Base-by-base conservation (phyloP, 2,329 filamentous ascomycete species). In the Exophiala alcalophila region DNA sequence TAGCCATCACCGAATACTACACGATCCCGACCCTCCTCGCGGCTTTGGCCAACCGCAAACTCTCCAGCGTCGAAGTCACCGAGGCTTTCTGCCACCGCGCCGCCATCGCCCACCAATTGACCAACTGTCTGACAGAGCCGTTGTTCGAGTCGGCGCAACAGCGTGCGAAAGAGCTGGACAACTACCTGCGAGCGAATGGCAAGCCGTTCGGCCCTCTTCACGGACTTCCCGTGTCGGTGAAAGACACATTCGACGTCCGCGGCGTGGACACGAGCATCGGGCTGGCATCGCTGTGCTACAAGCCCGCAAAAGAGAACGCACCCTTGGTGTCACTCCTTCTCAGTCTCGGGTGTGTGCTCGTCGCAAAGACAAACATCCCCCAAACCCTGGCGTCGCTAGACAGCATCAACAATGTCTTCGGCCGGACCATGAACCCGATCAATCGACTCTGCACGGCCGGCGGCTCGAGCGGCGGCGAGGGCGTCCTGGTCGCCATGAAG, bases 321-420 rank as follows among this genome's bases (percentile, higher is more conserved):
- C 69, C 73, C 0, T 64, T 84, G 5, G 75, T 84, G 0, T 68
- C 76, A 6, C 65, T 83, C 1, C 61, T 86, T 3, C 63, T 76
- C 18, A 67, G 70, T 12, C 68, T 79, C 0, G 83, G 83, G 1
- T 82, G 82, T 1, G 70, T 86, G 0, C 64, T 83, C n/a, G 83
- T 85, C 52, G 73, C 77, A 52, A 86, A 86, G 62, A 86, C 83
- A 1, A 85, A 84, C 53, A 68, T 86, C 2, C 81, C 83, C 1
- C 76, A 80, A 48, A 76, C 74, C 0, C 61, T 79, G 43, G 67
- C 67, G 53, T 68, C 70, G 5, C 59, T 78, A 27, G 80, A 84
- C 57, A 74, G 70, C 4, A 70, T 76, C 27, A 83, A 81, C 59
- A 74, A 81, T 54, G 57, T 83, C 14, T 51, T 57, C 31, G 81